Conservation (phyloP, 768 basidiomycete genomes). For the Calocybe gangraenosa region DNA sequence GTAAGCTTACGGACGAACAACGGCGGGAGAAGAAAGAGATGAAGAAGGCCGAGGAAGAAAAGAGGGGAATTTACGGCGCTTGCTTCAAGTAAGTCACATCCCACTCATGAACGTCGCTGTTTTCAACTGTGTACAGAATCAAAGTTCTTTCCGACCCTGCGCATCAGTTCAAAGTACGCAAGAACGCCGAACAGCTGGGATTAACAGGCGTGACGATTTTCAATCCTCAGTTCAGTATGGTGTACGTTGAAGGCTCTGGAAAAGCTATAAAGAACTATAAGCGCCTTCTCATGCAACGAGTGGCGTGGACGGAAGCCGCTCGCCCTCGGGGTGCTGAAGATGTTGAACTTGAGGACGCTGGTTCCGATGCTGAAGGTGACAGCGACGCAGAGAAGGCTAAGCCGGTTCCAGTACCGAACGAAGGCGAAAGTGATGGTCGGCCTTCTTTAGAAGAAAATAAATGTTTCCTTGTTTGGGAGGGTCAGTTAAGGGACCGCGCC, state of each 20-base stretch:
- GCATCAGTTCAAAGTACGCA: constrained; percentile 94
- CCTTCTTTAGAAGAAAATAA: constrained; percentile 79
- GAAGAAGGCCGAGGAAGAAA: constrained; percentile 86
- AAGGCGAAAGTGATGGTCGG: constrained; percentile 24
- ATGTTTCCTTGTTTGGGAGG: constrained; percentile 93
- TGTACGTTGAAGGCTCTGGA: constrained; percentile 89
- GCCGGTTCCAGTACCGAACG: constrained; percentile 15
- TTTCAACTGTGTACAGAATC: constrained; percentile 54
- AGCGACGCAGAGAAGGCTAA: constrained; percentile 32
- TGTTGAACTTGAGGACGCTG: constrained; percentile 56
- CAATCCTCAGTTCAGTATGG: constrained; percentile 83
- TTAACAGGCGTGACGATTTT: constrained; percentile 89
- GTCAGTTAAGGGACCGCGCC: constrained; percentile 74
- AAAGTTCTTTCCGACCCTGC: constrained; percentile 86
- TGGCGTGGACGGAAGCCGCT: constrained; percentile 92
- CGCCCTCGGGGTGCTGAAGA: constrained; percentile 73
- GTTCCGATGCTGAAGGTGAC: constrained; percentile 37
- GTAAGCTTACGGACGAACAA: constrained; percentile 91
- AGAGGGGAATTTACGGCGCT: constrained; percentile 76
- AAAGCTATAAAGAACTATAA: constrained; percentile 88
- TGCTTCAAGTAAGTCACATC: constrained; percentile 78
- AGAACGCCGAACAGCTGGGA: constrained; percentile 90
- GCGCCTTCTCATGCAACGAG: constrained; percentile 79
- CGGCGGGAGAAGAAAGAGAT: constrained; percentile 79
- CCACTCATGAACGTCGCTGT: not conserved